A percentile compares a stretch with the other conserved stretches of the same genome.
Evolutionary conservation across 176 grass and related monocot genomes (phyloP).

Genomic region (Hordeum marinum): DNA sequence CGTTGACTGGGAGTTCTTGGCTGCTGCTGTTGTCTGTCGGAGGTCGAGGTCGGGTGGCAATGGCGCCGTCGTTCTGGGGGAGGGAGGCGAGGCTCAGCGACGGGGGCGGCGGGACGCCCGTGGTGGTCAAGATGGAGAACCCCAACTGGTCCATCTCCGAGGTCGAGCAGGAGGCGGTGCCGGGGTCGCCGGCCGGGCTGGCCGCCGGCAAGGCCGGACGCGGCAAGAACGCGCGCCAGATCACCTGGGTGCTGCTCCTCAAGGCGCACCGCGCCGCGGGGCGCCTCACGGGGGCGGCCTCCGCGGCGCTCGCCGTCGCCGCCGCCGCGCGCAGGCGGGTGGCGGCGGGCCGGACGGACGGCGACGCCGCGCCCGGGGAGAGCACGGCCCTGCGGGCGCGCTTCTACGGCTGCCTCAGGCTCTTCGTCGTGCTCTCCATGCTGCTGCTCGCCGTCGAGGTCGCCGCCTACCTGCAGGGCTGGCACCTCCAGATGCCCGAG

Average conservation of each 20-base stretch:
- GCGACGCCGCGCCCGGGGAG: slow-evolving; percentile 50
- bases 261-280: slow-evolving; percentile 65
- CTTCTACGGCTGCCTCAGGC: slow-evolving; percentile 54
- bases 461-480: slow-evolving; percentile 56
- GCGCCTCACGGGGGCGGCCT: slow-evolving; percentile 44
- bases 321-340: slow-evolving; percentile 50
- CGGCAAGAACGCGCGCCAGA: slow-evolving; percentile 75
- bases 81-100: background rate
- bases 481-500: slow-evolving; percentile 47
- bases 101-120: slow-evolving; percentile 41
- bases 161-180: slow-evolving; percentile 20
- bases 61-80: slow-evolving; percentile 31
- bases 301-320: slow-evolving; percentile 45
- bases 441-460: slow-evolving; percentile 68
- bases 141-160: slow-evolving; percentile 80
- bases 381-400: slow-evolving; percentile 43
- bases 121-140: slow-evolving; percentile 85
- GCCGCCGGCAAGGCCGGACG: slow-evolving; percentile 36
- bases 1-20: background rate
- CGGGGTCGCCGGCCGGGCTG: slow-evolving; percentile 3
- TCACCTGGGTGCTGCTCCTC: slow-evolving; percentile 86
- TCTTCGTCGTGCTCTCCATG: slow-evolving; percentile 50
- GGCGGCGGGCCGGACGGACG: slow-evolving; percentile 45
- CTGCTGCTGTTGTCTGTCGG: background rate
- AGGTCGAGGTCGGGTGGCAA: background rate